phyloP scores from a whole-genome alignment of 2,329 filamentous ascomycete species.

The Capronia epimyces region DNA sequence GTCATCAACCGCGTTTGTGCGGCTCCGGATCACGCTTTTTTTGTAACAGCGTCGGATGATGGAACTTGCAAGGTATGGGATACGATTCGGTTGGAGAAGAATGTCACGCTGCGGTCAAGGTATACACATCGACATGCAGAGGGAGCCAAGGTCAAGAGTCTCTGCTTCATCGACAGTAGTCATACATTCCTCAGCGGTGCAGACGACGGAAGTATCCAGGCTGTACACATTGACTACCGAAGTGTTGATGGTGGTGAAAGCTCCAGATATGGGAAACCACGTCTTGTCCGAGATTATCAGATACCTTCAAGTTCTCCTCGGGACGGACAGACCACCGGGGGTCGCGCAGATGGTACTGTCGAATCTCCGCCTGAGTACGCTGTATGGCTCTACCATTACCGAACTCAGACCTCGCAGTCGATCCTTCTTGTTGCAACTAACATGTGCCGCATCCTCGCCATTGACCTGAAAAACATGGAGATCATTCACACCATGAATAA shows the following conservation, averaged over 20 bases:
- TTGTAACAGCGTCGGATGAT: conserved; percentile 88
- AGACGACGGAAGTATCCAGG: conserved; percentile 82
- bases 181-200: conserved; percentile 90
- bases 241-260: conserved; percentile 53
- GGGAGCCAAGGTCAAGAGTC: conserved; percentile 66
- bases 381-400: conserved; percentile 89
- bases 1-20: conserved; percentile 75
- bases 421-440: conserved; percentile 82
- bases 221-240: conserved; percentile 72
- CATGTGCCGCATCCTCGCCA: conserved; percentile 70
- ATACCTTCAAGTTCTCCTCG: conserved; percentile 53
- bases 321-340: conserved; percentile 67
- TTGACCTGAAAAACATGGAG: conserved; percentile 83
- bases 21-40: conserved; percentile 88
- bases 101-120: conserved; percentile 78
- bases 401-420: conserved; percentile 67
- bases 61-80: conserved; percentile 92
- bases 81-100: conserved; percentile 79
- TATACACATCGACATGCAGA: conserved; percentile 74
- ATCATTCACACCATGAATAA: conserved; percentile 76
- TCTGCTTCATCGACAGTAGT: conserved; percentile 90
- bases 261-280: conserved; percentile 70
- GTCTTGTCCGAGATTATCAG: conserved; percentile 71
- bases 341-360: conserved; percentile 64
- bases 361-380: conserved; percentile 60